Base-by-base conservation (phyloP, 306 rosid genomes). In the Dryas alaskensis region DNA sequence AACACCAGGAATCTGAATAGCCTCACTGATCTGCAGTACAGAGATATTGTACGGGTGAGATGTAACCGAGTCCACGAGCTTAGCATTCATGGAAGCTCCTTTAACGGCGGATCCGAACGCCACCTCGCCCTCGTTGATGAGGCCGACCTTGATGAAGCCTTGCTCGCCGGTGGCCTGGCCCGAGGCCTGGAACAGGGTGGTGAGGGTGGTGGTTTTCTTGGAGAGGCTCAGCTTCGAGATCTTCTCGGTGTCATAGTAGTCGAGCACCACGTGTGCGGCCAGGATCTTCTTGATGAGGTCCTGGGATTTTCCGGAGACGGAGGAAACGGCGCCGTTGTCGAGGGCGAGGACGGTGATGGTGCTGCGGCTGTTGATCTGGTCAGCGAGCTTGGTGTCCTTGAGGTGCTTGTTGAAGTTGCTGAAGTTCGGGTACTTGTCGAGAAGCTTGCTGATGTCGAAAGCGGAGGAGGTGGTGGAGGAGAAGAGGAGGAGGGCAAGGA, bases 331-430 rank as follows among this genome's bases (percentile, higher is more conserved):
- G 0, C 40, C 31, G 17, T 86, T 76, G 54, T 64, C 77, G 0
- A 90, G 8, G 27, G 73, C 89, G 1, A 90, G 83, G 63, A 90
- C 11, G 0, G 96, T 90, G 53, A 85, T 76, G 37, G 83, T 78
- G 8, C 61, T 73, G 4, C 76, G 81, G 7, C 43, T 2, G 82
- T 88, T 90, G 7, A 90, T 85, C 42, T 88, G 49, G 0, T 77
- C 86, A 1, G 72, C 84, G 4, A 93, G 82, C 49, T 89, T 85
- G 73, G 90, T 84, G 45, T 87, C 82, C 12, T 87, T 79, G 0
- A 93, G 75, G 57, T 67, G 61, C 64, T 76, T 57, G 70, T 70
- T 87, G 69, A 93, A 81, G 11, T 6, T 16, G 9, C 80, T 12
- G 1, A 82, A 70, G 0, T 86, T 83, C 1, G 87, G 79, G 69